phyloP scores from a whole-genome alignment of 2,329 filamentous ascomycete genomes.

The Akanthomyces dipterigenus region DNA sequence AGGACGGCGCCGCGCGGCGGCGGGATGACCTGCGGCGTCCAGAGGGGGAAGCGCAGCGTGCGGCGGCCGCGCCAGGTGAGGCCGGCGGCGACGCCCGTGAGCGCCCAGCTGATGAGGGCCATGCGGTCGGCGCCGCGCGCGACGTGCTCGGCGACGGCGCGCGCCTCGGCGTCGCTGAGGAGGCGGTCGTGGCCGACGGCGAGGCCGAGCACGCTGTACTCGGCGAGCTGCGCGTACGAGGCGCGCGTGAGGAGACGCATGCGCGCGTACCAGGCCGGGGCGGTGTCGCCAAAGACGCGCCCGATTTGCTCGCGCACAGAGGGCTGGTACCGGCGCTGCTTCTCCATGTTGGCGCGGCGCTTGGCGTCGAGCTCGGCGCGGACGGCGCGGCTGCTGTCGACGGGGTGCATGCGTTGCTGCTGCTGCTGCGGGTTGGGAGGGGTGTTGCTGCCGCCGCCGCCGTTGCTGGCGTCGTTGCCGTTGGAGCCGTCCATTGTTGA shows the following conservation, averaged over 20 bases:
- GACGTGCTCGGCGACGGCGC: constrained; percentile 28
- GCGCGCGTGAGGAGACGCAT: constrained; percentile 23
- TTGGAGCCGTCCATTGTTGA: constrained; percentile 6
- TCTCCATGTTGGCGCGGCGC: constrained; percentile 22
- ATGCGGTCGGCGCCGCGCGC: constrained; percentile 26
- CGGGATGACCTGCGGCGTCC: constrained; percentile 27
- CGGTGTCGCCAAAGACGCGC: constrained; percentile 22
- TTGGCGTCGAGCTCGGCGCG: constrained; percentile 27
- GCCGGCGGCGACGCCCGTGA: constrained; percentile 19
- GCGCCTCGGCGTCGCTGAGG: constrained; percentile 30
- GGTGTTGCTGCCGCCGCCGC: not conserved
- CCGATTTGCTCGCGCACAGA: constrained; percentile 26
- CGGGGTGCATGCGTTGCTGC: not conserved
- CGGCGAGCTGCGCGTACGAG: constrained; percentile 23
- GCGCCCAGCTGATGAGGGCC: constrained; percentile 23
- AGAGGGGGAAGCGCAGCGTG: constrained; percentile 35
- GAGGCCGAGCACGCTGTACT: constrained; percentile 22
- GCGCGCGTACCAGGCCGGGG: constrained; percentile 26
- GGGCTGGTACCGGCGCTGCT: constrained; percentile 24
- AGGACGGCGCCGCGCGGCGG: constrained; percentile 23
- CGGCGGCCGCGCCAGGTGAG: constrained; percentile 23
- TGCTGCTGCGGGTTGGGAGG: not conserved
- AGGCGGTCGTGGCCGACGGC: constrained; percentile 24
- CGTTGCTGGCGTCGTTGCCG: not conserved
- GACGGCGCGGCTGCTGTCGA: constrained; percentile 18